A percentile compares a stretch with the other conserved stretches of the same genome.
These are phyloP conservation scores for Candida easanensis DNA, from an alignment of 805 yeast species.

Conservation along the genomic window DNA sequence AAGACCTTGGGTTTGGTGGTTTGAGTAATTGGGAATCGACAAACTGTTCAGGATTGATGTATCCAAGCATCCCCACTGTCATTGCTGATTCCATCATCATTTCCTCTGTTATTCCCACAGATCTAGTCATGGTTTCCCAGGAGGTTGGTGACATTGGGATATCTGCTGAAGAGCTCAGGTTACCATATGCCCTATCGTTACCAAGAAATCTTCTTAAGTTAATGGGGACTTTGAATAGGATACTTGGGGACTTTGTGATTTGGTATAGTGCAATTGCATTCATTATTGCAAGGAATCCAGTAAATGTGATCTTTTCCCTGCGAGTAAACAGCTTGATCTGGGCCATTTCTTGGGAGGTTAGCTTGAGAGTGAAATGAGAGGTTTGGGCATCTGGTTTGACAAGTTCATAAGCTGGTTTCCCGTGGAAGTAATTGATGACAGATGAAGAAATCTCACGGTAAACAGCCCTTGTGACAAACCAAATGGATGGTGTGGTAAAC, in stretches of 20 bases:
- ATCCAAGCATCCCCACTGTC: constrained; percentile 9
- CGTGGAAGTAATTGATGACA: too few relatives aligned
- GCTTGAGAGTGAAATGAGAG: not conserved
- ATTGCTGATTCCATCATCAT: not conserved
- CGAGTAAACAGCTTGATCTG: constrained; percentile 6
- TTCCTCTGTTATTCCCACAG: not conserved
- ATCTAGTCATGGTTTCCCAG: constrained; percentile 3
- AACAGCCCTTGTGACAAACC: not conserved
- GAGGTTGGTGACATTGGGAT: not conserved
- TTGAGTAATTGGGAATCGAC: not conserved
- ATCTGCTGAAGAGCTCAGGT: constrained; percentile 2
- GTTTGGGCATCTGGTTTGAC: not conserved
- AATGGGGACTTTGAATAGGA: constrained; percentile 6
- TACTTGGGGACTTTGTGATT: not conserved
- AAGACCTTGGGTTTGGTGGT: not conserved
- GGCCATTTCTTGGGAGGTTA: not conserved
- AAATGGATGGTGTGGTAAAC: constrained; percentile 2
- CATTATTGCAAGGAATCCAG: constrained; percentile 2
- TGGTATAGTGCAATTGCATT: constrained; percentile 1
- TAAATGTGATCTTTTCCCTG: constrained; percentile 9
- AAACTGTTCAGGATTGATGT: constrained; percentile 4
- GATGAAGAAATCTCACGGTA: too few relatives aligned
- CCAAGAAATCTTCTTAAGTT: constrained; percentile 8
- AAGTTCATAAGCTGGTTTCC: too few relatives aligned
- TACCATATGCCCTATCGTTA: constrained; percentile 9